phyloP scores from a whole-genome alignment of 148 eudicot genomes.

The Dysphania ambrosioides region DNA sequence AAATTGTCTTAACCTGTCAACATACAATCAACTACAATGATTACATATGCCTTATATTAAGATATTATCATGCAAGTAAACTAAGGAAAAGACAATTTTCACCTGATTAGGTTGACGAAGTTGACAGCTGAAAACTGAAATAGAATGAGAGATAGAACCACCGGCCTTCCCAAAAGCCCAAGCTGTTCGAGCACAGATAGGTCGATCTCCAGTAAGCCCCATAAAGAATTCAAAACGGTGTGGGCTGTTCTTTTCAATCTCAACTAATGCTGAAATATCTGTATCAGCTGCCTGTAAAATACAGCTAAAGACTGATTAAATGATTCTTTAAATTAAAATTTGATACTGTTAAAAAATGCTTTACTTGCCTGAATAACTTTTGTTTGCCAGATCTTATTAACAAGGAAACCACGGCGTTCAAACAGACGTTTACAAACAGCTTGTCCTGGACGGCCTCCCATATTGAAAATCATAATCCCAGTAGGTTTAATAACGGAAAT shows the following conservation, averaged over 20 bases:
- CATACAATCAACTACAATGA: not conserved
- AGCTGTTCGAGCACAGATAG: slow-evolving; percentile 98
- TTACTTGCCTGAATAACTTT: slow-evolving; percentile 77
- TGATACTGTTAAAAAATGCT: too few relatives aligned
- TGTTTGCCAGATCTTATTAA: slow-evolving; percentile 95
- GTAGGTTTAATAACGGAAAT: slow-evolving; percentile 87
- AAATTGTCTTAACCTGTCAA: slow-evolving; percentile 78
- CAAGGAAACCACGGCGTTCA: slow-evolving; percentile 90
- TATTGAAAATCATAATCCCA: slow-evolving; percentile 93
- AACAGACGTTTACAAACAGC: slow-evolving; percentile 94
- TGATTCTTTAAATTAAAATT: too few relatives aligned
- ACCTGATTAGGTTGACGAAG: slow-evolving; percentile 94
- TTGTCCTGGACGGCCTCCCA: slow-evolving; percentile 99
- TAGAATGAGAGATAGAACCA: slow-evolving; percentile 93
- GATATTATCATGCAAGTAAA: slow-evolving; percentile 7
- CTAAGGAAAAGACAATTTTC: slow-evolving; percentile 2
- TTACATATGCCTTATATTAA: slow-evolving; percentile 1
- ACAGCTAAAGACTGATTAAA: too few relatives aligned
- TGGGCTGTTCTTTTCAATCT: slow-evolving; percentile 92
- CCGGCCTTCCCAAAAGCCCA: slow-evolving; percentile 98
- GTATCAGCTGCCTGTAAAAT: slow-evolving; percentile 91
- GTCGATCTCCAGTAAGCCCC: slow-evolving; percentile 93
- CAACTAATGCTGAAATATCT: slow-evolving; percentile 91
- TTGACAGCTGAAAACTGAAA: slow-evolving; percentile 91
- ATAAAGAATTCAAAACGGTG: slow-evolving; percentile 99